A percentile compares a stretch with the other conserved stretches of the same genome.
phyloP scores from a whole-genome alignment of 2,329 filamentous ascomycete genomes.

The Apiospora sp. region DNA sequence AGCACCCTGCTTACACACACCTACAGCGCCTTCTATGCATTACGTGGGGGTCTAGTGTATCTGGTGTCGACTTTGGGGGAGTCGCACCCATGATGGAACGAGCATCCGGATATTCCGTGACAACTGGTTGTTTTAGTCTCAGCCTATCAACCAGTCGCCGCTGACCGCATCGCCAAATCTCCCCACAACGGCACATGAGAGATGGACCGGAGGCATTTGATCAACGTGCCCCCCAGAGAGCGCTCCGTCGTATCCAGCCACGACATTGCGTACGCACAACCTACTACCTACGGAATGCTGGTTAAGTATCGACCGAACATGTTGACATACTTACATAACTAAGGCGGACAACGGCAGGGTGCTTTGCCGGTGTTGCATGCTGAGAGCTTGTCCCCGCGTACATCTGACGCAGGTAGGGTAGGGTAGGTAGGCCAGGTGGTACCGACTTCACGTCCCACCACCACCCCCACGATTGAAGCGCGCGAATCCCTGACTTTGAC shows the following conservation, averaged over 20 bases:
- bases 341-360: background rate
- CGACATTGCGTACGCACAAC: background rate
- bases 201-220: background rate
- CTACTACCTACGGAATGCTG: background rate
- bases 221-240: background rate
- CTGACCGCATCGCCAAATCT: background rate
- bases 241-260: background rate
- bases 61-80: background rate
- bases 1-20: background rate
- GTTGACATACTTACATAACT: background rate
- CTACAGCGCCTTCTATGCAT: background rate
- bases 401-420: constrained; percentile 9
- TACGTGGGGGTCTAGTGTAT: background rate
- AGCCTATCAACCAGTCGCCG: background rate
- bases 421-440: background rate
- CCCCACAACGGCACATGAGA: background rate
- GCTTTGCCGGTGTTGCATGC: background rate
- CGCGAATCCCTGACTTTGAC: background rate
- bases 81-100: background rate
- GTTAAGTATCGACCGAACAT: background rate
- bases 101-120: constrained; percentile 8
- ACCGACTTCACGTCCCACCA: constrained; percentile 8
- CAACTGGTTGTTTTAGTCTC: background rate
- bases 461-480: background rate
- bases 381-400: background rate